Evolutionary conservation across 192 early-diverging fungal genomes (phyloP), one percentile per base, ranked within the genome.

Genomic region (Coemansia sp.): DNA sequence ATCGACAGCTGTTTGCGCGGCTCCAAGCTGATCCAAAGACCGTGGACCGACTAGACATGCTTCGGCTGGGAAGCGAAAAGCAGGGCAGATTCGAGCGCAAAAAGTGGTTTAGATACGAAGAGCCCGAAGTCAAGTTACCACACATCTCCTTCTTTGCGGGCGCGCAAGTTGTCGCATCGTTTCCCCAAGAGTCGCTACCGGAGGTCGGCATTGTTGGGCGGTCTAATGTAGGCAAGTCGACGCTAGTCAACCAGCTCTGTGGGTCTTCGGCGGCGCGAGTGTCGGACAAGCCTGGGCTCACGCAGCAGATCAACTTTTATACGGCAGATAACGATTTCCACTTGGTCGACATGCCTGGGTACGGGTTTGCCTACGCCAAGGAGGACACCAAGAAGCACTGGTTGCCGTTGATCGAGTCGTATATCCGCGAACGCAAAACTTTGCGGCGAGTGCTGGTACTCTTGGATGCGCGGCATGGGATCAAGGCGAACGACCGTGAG

Each of bases 281-380:
- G 8, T 91, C 90, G 4, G 85, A 88, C 66, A 89, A 88, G 65
- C 92, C 92, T 6, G 92, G 92, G 29, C 66, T 92, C 21, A 93
- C 92, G n/a, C 90, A 88, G 66, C 90, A 91, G 82, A 70, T 93
- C 63, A 93, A 93, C 79, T 93, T 92, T 80, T 93, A 89, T 72
- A 81, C 85, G 14, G 89, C 84, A 16, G 85, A 82, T 16, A 75
- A 75, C 11, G 83, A 87, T 57, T 88, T 92, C 61, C 80, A 85
- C 51, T 77, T 93, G 56, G 84, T 92, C 3, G 92, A 93, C 68
- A 92, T 93, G 92, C 92, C 92, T 7, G 92, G 92, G 50, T 92
- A 92, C 71, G 92, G 92, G 34, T 93, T 93, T 77, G 92, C 92
- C 3, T 90, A 85, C 78, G 89, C 83, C 27, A 88, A 92, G 44